These are phyloP conservation scores for Trifolium pratense DNA, from an alignment of 306 rosid species.

Conservation along the genomic window DNA sequence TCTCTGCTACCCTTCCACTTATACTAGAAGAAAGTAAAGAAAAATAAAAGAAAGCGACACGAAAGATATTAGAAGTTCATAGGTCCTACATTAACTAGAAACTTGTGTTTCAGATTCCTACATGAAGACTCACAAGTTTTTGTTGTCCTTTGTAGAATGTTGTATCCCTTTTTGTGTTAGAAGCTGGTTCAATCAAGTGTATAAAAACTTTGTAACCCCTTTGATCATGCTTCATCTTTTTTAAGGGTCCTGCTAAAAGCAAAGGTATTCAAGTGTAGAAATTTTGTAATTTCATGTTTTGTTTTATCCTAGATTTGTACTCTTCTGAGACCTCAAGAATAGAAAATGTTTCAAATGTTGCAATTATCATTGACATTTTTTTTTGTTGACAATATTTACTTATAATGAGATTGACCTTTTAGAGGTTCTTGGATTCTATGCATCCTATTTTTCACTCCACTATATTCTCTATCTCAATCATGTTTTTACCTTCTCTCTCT, in stretches of 20 bases:
- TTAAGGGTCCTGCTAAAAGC: neutral
- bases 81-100: neutral
- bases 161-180: conserved; percentile 2
- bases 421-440: too few relatives aligned
- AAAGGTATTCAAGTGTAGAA: conserved; percentile 11
- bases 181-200: conserved; percentile 1
- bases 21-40: conserved; percentile 13
- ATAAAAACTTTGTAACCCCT: neutral
- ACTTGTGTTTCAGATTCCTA: neutral
- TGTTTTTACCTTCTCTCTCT: too few relatives aligned
- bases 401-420: too few relatives aligned
- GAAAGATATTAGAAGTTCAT: neutral
- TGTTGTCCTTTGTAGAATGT: conserved; percentile 9
- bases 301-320: neutral
- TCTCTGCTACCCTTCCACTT: neutral
- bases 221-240: neutral
- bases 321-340: neutral
- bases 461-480: too few relatives aligned
- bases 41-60: neutral
- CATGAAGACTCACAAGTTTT: conserved; percentile 4
- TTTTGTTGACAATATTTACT: too few relatives aligned
- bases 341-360: conserved; percentile 17
- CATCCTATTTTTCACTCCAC: too few relatives aligned
- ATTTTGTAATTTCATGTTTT: conserved; percentile 1
- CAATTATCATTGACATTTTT: too few relatives aligned